A percentile compares a stretch with the other conserved stretches of the same genome.
phyloP scores from a whole-genome alignment of 2,329 filamentous ascomycete genomes.

The Alternaria sp. region DNA sequence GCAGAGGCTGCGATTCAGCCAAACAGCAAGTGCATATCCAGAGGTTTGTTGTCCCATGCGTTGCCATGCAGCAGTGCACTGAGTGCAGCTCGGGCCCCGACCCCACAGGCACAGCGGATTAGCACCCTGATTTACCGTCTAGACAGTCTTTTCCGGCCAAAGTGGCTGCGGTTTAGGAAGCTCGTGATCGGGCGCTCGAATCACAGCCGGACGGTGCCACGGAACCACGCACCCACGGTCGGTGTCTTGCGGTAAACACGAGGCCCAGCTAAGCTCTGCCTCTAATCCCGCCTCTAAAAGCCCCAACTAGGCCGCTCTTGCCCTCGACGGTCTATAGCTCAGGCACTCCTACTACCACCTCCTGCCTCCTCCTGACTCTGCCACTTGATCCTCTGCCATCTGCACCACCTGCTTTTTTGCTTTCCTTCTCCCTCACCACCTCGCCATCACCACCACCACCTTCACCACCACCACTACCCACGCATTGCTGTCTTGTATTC shows the following conservation, averaged over 20 bases:
- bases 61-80: background rate
- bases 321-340: slow-evolving; percentile 18
- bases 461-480: background rate
- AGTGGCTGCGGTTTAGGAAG: slow-evolving; percentile 11
- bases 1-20: background rate
- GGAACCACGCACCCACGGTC: slow-evolving; percentile 7
- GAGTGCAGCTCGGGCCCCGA: slow-evolving; percentile 21
- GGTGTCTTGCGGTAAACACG: slow-evolving; percentile 19
- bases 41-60: slow-evolving; percentile 13
- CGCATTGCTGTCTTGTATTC: slow-evolving; percentile 17
- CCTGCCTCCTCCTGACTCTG: slow-evolving; percentile 3
- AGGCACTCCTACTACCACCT: slow-evolving; percentile 10
- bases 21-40: background rate
- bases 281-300: slow-evolving; percentile 18
- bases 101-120: slow-evolving; percentile 34
- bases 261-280: slow-evolving; percentile 15
- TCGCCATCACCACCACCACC: background rate
- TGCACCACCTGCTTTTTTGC: slow-evolving; percentile 6
- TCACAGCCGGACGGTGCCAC: slow-evolving; percentile 24
- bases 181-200: slow-evolving; percentile 31
- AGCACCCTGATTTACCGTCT: slow-evolving; percentile 18
- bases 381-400: background rate
- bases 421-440: slow-evolving; percentile 7
- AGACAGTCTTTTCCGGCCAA: slow-evolving; percentile 18
- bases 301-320: slow-evolving; percentile 29